These are phyloP conservation scores for Apocynum venetum DNA, from an alignment of 257 asterid species.

Conservation along the genomic window DNA sequence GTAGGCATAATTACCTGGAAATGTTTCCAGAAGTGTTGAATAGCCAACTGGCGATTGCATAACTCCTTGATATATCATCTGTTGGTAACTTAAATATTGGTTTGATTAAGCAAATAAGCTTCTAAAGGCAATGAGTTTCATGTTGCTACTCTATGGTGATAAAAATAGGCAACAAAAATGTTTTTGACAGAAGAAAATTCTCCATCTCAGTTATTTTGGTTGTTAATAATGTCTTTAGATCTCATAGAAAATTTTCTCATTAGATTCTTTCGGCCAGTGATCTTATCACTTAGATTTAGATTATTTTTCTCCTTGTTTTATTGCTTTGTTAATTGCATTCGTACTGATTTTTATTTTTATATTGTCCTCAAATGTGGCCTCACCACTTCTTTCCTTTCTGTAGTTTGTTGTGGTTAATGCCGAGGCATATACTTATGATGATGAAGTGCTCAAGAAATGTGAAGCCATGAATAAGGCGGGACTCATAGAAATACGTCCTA, in stretches of 20 bases:
- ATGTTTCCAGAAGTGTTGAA: background rate
- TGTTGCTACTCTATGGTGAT: background rate
- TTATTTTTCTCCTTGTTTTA: background rate
- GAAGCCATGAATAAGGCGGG: conserved; percentile 86
- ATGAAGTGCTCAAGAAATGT: conserved; percentile 88
- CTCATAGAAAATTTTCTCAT: background rate
- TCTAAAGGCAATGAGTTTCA: background rate
- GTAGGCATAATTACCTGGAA: background rate
- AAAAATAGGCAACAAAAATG: background rate
- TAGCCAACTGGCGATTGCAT: background rate
- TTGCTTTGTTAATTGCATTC: background rate
- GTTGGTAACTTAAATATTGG: background rate
- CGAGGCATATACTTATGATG: conserved; percentile 89
- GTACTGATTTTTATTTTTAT: background rate
- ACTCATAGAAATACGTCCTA: conserved; percentile 77
- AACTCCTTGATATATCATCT: background rate
- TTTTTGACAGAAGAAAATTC: background rate
- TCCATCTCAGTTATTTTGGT: background rate
- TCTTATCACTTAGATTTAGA: background rate
- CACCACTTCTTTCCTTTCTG: background rate
- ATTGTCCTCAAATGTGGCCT: background rate
- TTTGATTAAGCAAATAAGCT: background rate
- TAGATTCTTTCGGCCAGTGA: background rate
- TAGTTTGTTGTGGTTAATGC: conserved; percentile 75
- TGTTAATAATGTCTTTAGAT: background rate